Base-by-base conservation (phyloP, 2,329 filamentous ascomycete species). In the Ascosphaera apis region DNA sequence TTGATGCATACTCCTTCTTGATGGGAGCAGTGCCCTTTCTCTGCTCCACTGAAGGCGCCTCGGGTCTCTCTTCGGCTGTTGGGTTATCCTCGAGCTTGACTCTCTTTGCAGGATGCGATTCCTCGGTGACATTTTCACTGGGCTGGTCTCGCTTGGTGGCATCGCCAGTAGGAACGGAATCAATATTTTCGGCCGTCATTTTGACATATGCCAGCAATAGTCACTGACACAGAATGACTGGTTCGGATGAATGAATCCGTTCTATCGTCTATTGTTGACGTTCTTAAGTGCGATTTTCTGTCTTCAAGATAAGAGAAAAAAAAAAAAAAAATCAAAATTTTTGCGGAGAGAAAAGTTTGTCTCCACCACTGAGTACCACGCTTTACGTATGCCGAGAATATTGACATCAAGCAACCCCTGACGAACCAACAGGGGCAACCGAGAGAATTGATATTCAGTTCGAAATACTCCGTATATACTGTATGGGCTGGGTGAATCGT, bases 1-100 rank as follows among this genome's bases (percentile, higher is more conserved):
- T 15, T 11, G 12, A 31, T 18, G 56, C 65, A 54, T 56, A 80
- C 70, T 83, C 77, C 49, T 67, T 62, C 54, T 82, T 83, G 53
- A 84, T 69, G 6, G 72, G 69, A 15, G 77, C 76, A 36, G 75
- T 58, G 17, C 75, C 76, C 47, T 63, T 71, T 39, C 48, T 46
- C 21, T 56, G 49, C 41, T 56, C 53, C 36, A 43, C 44, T 38
- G 51, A 45, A 13, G 38, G 35, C 16, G 41, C 43, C 11, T 48
- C 40, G 4, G 41, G 31, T 27, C 40, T 36, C 28, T 45, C 45
- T 31, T 51, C 48, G 19, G 43, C 33, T 11, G 42, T 19, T 1
- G 45, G 38, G 2, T 43, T n/a, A 16, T 52, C 50, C 4, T 67
- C 61, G 36, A 68, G 50, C 53, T 67, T 77, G 44, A 66, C 57